Evolutionary conservation across 352 stramenopile species (phyloP).

Genomic region (Achlya hypogyna): DNA sequence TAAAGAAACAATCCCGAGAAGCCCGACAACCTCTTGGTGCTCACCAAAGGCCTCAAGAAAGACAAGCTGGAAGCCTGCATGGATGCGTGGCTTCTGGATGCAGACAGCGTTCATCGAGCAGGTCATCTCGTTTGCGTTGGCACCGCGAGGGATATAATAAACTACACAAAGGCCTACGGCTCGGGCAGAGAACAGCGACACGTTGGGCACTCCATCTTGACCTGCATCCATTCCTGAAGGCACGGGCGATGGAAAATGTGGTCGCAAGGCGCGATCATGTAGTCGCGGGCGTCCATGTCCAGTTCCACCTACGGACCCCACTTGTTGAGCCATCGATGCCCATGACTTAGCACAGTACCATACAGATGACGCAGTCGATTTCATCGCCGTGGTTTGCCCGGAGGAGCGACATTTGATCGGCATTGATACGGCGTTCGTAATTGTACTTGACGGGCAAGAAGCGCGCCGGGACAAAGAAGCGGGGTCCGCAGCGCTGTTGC

Average conservation of each 20-base stretch:
- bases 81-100: too few species aligned
- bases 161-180: constrained; percentile 28
- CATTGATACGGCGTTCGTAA: constrained; percentile 86
- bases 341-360: constrained; percentile 24
- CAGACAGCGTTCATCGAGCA: too few species aligned
- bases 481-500: constrained; percentile 88
- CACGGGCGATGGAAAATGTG: constrained; percentile 94
- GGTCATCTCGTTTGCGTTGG: too few species aligned
- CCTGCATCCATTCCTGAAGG: constrained; percentile 94
- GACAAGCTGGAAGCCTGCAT: too few species aligned
- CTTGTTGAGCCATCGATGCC: not conserved
- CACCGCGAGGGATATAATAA: too few species aligned
- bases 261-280: constrained; percentile 95
- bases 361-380: constrained; percentile 83
- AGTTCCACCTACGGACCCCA: constrained; percentile 36
- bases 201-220: constrained; percentile 96
- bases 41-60: too few species aligned
- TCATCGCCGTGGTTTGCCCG: constrained; percentile 44
- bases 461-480: constrained; percentile 92
- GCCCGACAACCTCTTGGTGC: too few species aligned
- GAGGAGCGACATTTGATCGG: constrained; percentile 55
- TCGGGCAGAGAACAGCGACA: constrained; percentile 87
- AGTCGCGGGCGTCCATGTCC: constrained; percentile 71
- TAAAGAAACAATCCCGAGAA: too few species aligned
- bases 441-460: constrained; percentile 97